These are phyloP conservation scores for Fusarium kyushuense DNA, from an alignment of 2,329 filamentous ascomycete genomes.

Conservation along the genomic window DNA sequence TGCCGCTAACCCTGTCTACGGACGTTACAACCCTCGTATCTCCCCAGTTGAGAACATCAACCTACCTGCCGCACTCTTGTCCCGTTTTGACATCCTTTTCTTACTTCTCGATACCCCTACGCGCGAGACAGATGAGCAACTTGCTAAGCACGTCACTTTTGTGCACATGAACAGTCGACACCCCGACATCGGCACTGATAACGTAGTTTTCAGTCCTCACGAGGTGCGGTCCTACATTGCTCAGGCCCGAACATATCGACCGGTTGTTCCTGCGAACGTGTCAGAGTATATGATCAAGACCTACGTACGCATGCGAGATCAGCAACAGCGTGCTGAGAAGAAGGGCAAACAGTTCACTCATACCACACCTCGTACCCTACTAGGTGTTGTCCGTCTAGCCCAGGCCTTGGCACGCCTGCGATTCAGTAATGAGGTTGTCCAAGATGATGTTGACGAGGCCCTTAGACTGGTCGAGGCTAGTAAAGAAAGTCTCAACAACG, in stretches of 20 bases:
- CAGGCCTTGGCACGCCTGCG: slow-evolving; percentile 93
- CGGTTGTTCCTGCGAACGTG: slow-evolving; percentile 84
- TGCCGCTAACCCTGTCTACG: slow-evolving; percentile 96
- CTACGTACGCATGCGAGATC: slow-evolving; percentile 92
- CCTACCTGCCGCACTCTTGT: slow-evolving; percentile 94
- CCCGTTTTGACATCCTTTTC: slow-evolving; percentile 97
- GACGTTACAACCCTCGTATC: slow-evolving; percentile 96
- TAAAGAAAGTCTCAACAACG: slow-evolving; percentile 88
- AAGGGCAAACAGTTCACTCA: slow-evolving; percentile 93
- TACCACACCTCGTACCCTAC: slow-evolving; percentile 91
- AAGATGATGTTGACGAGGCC: slow-evolving; percentile 96
- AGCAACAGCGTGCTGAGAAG: slow-evolving; percentile 91
- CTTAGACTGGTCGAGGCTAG: slow-evolving; percentile 91
- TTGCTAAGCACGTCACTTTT: slow-evolving; percentile 94
- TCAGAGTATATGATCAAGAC: slow-evolving; percentile 98
- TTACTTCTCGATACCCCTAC: slow-evolving; percentile 94
- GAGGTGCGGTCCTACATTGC: slow-evolving; percentile 98
- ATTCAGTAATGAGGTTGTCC: slow-evolving; percentile 85
- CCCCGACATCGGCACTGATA: slow-evolving; percentile 74
- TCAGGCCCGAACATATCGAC: slow-evolving; percentile 88
- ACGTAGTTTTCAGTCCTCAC: slow-evolving; percentile 86
- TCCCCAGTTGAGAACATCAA: slow-evolving; percentile 99
- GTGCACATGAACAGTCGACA: slow-evolving; percentile 98
- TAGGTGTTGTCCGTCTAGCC: slow-evolving; percentile 91
- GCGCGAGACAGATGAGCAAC: slow-evolving; percentile 89